Evolutionary conservation across 257 asterid genomes (phyloP).

Genomic region (Solanum phureja): DNA sequence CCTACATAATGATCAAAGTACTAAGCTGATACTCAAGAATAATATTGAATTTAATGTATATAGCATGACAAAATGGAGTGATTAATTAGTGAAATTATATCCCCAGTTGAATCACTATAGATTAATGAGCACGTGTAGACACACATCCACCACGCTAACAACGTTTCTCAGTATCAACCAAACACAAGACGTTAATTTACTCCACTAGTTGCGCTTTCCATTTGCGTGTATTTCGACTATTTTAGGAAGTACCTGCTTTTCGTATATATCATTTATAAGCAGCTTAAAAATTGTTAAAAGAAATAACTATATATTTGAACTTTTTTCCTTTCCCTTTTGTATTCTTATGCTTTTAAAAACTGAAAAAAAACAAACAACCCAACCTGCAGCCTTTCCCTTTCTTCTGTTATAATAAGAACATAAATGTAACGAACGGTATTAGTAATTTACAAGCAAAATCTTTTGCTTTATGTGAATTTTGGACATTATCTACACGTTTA

Average conservation of each 20-base stretch:
- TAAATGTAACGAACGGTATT: background rate
- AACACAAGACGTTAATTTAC: background rate
- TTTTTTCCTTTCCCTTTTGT: background rate
- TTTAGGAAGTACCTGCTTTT: background rate
- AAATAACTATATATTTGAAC: background rate
- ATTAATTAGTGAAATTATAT: background rate
- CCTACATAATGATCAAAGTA: background rate
- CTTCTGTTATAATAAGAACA: background rate
- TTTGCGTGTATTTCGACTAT: too few species aligned
- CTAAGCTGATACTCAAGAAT: background rate
- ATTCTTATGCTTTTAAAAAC: background rate
- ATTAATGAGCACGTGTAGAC: slow-evolving; percentile 4
- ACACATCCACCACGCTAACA: background rate
- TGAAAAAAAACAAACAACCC: background rate
- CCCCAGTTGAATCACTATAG: background rate
- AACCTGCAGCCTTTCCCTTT: background rate
- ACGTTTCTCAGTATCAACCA: background rate
- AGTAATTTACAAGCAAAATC: background rate
- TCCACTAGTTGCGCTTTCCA: background rate
- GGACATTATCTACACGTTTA: background rate
- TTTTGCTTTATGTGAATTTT: background rate
- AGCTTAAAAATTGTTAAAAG: background rate
- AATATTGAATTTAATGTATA: background rate
- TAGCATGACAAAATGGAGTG: background rate
- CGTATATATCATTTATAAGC: background rate